phyloP scores from a whole-genome alignment of 108 stramenopile genomes.

The Nitzschia sp. region DNA sequence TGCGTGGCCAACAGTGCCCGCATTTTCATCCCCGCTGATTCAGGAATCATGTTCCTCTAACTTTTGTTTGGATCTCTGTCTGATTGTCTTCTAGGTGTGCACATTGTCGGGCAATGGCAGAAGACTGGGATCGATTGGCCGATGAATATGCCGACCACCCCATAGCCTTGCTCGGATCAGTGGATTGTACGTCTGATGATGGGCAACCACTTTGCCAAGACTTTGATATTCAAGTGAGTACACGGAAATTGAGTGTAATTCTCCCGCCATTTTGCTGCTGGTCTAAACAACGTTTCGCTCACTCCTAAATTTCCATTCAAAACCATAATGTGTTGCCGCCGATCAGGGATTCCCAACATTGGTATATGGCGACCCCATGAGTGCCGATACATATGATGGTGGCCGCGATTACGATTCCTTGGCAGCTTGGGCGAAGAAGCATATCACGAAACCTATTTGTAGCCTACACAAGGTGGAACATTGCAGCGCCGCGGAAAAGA shows the following conservation, averaged over 20 bases:
- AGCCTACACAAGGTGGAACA: constrained; percentile 54
- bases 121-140: constrained; percentile 77
- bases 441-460: constrained; percentile 65
- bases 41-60: too few species aligned
- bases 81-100: constrained; percentile 55
- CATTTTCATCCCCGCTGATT: too few species aligned
- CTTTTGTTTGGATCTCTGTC: neutral
- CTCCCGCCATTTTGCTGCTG: too few species aligned
- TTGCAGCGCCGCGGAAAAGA: constrained; percentile 63
- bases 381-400: constrained; percentile 80
- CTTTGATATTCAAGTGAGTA: constrained; percentile 73
- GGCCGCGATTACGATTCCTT: constrained; percentile 65
- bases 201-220: constrained; percentile 70
- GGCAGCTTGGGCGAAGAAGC: constrained; percentile 63
- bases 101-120: constrained; percentile 72
- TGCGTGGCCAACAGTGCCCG: neutral
- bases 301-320: too few species aligned
- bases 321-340: neutral
- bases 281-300: too few species aligned
- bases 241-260: too few species aligned
- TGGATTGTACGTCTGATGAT: constrained; percentile 76
- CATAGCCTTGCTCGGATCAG: constrained; percentile 63
- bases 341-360: constrained; percentile 83
- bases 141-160: constrained; percentile 51
- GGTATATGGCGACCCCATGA: constrained; percentile 67